These are phyloP conservation scores for Claviceps digitariae DNA, from an alignment of 2,329 filamentous ascomycete species.

Conservation along the genomic window DNA sequence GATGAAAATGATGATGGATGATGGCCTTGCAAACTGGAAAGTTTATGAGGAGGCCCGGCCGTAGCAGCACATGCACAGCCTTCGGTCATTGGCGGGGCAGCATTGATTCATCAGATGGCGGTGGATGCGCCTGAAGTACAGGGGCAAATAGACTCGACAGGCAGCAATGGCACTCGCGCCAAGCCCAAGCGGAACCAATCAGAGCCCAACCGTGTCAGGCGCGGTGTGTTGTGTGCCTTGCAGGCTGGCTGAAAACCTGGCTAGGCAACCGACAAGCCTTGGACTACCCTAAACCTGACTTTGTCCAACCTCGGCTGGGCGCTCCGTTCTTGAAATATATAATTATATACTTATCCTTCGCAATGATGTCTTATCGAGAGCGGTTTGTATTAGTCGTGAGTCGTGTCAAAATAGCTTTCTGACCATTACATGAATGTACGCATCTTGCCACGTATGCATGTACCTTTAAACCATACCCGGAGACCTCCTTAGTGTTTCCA, in stretches of 20 bases:
- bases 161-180: not conserved
- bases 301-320: not conserved
- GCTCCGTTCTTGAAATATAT: no score
- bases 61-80: not conserved
- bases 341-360: no score
- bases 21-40: not conserved
- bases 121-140: not conserved
- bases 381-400: not conserved
- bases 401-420: no score
- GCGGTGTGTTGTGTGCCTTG: not conserved
- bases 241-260: no score
- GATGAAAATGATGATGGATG: not conserved
- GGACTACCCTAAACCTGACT: not conserved
- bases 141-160: not conserved
- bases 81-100: not conserved
- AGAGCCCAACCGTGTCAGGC: not conserved
- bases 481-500: no score
- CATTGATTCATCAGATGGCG: not conserved
- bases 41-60: not conserved
- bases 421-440: no score
- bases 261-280: not conserved
- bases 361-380: not conserved
- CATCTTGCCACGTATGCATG: no score
- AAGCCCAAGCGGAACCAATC: constrained; percentile 2
- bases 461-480: no score